phyloP scores from a whole-genome alignment of 441 rosid genomes.

The Capsella rubella region DNA sequence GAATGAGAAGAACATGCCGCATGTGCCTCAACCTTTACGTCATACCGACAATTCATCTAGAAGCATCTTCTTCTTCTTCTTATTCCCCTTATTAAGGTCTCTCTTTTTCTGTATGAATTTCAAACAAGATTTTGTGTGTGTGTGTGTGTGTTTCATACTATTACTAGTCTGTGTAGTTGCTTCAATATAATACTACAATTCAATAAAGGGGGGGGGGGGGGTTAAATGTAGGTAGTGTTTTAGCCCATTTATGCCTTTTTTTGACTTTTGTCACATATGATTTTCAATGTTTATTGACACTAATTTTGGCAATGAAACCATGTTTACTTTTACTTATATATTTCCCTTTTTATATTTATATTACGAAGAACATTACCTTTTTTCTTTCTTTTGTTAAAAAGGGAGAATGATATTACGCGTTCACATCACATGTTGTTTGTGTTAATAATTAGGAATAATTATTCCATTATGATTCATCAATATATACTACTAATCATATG shows the following conservation, averaged over 20 bases:
- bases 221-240: not conserved
- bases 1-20: slow-evolving; percentile 47
- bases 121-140: not conserved
- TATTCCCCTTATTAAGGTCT: not conserved
- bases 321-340: too few relatives aligned
- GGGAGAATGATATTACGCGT: slow-evolving; percentile 30
- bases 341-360: too few relatives aligned
- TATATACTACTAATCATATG: slow-evolving; percentile 14
- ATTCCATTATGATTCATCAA: slow-evolving; percentile 15
- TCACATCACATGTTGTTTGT: slow-evolving; percentile 36
- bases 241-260: not conserved
- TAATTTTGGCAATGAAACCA: not conserved
- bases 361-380: not conserved
- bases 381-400: not conserved
- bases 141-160: too few relatives aligned
- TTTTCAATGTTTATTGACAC: not conserved
- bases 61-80: slow-evolving; percentile 27
- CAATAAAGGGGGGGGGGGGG: not conserved
- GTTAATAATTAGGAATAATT: slow-evolving; percentile 30
- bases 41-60: slow-evolving; percentile 38
- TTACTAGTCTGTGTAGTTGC: too few relatives aligned
- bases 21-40: slow-evolving; percentile 38
- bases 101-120: not conserved
- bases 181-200: too few relatives aligned
- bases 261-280: slow-evolving; percentile 11